Evolutionary conservation across 768 basidiomycete species (phyloP), one percentile per base, ranked within the genome.

Genomic region (Clitopilus passeckerianus): DNA sequence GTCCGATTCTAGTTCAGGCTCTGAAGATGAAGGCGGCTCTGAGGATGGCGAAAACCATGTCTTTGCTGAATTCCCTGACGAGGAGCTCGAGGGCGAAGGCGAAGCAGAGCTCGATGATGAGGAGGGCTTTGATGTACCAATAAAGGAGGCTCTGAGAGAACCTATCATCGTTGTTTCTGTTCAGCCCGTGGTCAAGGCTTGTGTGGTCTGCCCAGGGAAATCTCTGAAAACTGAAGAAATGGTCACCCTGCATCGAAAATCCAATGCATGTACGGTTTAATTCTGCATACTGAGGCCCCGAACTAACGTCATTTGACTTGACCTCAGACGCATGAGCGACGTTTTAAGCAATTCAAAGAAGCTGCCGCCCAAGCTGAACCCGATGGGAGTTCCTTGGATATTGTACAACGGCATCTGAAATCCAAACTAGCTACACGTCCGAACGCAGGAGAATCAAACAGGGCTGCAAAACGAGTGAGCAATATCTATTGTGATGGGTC

Each of bases 171-270:
- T 82, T 63, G 72, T 86, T 34, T 80, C 84, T 4, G 61, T 82
- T 10, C 76, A 86, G 22, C 80, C 86, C 2, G 81, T 81, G 22
- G 67, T 82, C 34, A 80, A 80, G 62, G 80, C 77, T 8, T 92
- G 91, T 68, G 76, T 86, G 7, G 67, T 88, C 5, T 93, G 91
- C 70, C 89, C 87, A 10, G 85, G 84, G 37, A 93, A 90, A 67
- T 67, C 79, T n/a, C 76, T 93, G 41, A 90, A 90, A 67, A 80
- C 80, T 53, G 56, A 63, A 8, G 76, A 75, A 54, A 85, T 87
- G 83, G 74, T 80, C 34, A 72, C 77, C 59, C 70, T 80, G 14
- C 91, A 93, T 69, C 76, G 74, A 59, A 74, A 73, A 9, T 88
- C 90, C 34, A 84, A 80, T 71, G 91, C 84, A 80, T 72, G 85